Percentiles rank a stretch among this genome's conserved stretches.
These are phyloP conservation scores for Juncus effusus DNA, from an alignment of 176 grass and related monocot genomes.

Conservation along the genomic window DNA sequence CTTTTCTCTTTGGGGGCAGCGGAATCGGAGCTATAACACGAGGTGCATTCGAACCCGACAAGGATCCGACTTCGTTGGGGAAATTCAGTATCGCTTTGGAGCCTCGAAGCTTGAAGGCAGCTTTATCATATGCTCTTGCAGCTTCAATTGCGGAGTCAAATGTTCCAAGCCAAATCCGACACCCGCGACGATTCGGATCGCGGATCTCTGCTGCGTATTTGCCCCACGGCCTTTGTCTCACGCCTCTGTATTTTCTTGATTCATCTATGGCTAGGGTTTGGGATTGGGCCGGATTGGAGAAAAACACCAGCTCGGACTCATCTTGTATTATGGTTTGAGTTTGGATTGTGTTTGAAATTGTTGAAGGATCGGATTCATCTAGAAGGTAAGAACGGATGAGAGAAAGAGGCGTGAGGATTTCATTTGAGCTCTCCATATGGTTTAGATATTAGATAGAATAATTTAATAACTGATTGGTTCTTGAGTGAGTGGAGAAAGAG, in stretches of 20 bases:
- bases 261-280: not conserved
- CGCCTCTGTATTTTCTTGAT: slow-evolving; percentile 8
- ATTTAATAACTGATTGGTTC: no score
- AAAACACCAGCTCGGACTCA: no score
- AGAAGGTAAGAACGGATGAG: no score
- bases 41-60: not conserved
- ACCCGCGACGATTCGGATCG: slow-evolving; percentile 8
- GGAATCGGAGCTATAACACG: not conserved
- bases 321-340: not conserved
- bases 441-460: no score
- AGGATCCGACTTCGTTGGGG: slow-evolving; percentile 3
- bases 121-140: slow-evolving; percentile 13
- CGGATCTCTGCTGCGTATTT: slow-evolving; percentile 23
- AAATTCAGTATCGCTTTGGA: slow-evolving; percentile 27
- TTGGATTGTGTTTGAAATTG: no score
- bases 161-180: slow-evolving; percentile 18
- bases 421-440: no score
- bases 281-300: no score
- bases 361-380: no score
- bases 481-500: no score
- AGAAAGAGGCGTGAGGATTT: no score
- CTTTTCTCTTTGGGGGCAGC: slow-evolving; percentile 8
- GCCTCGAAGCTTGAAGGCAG: slow-evolving; percentile 13
- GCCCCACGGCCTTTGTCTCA: slow-evolving; percentile 12
- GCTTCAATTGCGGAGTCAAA: slow-evolving; percentile 15